A percentile compares a stretch with the other conserved stretches of the same genome.
phyloP scores from a whole-genome alignment of 2,329 filamentous ascomycete genomes.

The Alternaria incomplexa region DNA sequence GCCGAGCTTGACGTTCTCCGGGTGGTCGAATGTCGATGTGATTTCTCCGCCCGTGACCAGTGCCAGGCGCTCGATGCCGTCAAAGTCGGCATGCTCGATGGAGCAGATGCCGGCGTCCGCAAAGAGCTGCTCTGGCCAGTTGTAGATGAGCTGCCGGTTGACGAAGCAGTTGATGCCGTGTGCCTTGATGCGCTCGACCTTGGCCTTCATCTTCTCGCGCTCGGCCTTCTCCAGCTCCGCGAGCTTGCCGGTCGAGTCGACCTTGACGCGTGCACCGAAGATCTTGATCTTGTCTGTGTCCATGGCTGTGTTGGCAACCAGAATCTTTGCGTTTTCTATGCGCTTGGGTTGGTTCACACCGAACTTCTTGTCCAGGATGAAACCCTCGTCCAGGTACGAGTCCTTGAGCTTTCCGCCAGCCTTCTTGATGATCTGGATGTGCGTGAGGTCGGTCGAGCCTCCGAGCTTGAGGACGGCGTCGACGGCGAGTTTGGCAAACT shows the following conservation, averaged over 20 bases:
- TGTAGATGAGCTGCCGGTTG: constrained; percentile 99
- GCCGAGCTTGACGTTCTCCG: constrained; percentile 94
- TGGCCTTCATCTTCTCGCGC: constrained; percentile 98
- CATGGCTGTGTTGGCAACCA: constrained; percentile 98
- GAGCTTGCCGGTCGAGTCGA: constrained; percentile 92
- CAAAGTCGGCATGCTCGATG: constrained; percentile 98
- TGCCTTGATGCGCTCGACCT: constrained; percentile 98
- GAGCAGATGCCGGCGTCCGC: constrained; percentile 97
- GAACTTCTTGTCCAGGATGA: constrained; percentile 99
- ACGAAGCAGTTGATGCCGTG: constrained; percentile 99
- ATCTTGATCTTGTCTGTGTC: constrained; percentile 99
- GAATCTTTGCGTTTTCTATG: constrained; percentile 96
- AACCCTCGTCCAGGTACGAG: constrained; percentile 96
- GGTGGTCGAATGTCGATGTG: constrained; percentile 96
- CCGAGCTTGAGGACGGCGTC: constrained; percentile 91
- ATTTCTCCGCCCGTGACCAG: constrained; percentile 98
- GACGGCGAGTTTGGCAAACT: constrained; percentile 87
- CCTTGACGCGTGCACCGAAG: constrained; percentile 95
- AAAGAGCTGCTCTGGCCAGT: constrained; percentile 99
- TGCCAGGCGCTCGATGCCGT: constrained; percentile 93
- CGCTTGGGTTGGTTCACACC: constrained; percentile 98
- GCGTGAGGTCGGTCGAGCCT: constrained; percentile 89
- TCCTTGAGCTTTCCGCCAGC: constrained; percentile 96
- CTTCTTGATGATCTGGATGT: constrained; percentile 99
- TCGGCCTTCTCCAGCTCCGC: constrained; percentile 99